A percentile compares a stretch with the other conserved stretches of the same genome.
Evolutionary conservation across 768 basidiomycete genomes (phyloP).

Genomic region (Lepiota subincarnata): DNA sequence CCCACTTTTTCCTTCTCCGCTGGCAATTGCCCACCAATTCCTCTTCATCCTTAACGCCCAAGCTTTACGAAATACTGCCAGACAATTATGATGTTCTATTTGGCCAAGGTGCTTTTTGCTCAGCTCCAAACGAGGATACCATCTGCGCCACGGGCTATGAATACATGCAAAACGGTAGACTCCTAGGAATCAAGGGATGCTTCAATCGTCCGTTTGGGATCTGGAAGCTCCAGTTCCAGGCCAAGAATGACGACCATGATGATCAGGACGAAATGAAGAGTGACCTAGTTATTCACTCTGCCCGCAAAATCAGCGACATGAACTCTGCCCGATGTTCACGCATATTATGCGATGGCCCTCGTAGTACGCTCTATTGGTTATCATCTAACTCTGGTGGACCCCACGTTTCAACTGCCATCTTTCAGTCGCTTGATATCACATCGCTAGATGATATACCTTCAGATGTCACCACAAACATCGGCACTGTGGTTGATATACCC

Average conservation of each 20-base stretch:
- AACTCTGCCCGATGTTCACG: slow-evolving; percentile 61
- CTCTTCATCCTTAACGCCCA: background rate
- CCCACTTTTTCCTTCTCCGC: slow-evolving; percentile 50
- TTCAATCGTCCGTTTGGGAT: slow-evolving; percentile 56
- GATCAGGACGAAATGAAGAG: slow-evolving; percentile 9
- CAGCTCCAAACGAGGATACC: slow-evolving; percentile 25
- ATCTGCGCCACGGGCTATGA: slow-evolving; percentile 64
- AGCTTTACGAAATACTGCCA: slow-evolving; percentile 3
- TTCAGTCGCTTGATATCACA: slow-evolving; percentile 42
- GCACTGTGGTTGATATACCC: slow-evolving; percentile 38
- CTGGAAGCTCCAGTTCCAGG: slow-evolving; percentile 40
- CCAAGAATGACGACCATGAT: background rate
- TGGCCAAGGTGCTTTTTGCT: slow-evolving; percentile 47
- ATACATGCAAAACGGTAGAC: slow-evolving; percentile 48
- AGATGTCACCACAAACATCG: slow-evolving; percentile 6
- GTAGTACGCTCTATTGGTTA: slow-evolving; percentile 45
- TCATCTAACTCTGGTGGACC: slow-evolving; percentile 53
- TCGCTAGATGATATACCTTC: slow-evolving; percentile 6
- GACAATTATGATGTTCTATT: slow-evolving; percentile 10
- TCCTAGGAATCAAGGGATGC: slow-evolving; percentile 57
- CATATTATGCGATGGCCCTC: slow-evolving; percentile 24
- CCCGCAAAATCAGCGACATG: slow-evolving; percentile 37
- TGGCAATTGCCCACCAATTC: slow-evolving; percentile 30
- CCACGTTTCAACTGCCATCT: slow-evolving; percentile 50
- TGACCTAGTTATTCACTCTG: slow-evolving; percentile 15